These are phyloP conservation scores for Spergularia marina DNA, from an alignment of 148 eudicot species.

Conservation along the genomic window DNA sequence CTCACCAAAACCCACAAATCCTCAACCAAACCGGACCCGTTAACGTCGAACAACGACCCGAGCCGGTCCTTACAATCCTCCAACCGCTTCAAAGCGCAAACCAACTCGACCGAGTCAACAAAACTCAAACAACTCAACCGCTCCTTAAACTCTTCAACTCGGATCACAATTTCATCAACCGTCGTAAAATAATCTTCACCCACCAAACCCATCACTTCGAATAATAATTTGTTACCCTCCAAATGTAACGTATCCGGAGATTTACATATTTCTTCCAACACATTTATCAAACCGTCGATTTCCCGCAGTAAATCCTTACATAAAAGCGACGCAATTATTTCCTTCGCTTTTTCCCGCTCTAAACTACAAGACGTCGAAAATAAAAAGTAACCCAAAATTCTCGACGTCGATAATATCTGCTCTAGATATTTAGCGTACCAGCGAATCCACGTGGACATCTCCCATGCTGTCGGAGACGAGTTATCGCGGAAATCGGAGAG, in stretches of 20 bases:
- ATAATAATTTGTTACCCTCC: slow-evolving; percentile 36
- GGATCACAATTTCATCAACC: slow-evolving; percentile 46
- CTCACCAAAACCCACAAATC: slow-evolving; percentile 49
- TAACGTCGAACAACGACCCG: slow-evolving; percentile 25
- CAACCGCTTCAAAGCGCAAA: slow-evolving; percentile 49
- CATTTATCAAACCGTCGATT: slow-evolving; percentile 40
- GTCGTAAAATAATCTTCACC: slow-evolving; percentile 46
- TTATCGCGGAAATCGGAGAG: slow-evolving; percentile 67
- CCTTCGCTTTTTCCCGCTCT: slow-evolving; percentile 42
- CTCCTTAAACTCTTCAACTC: slow-evolving; percentile 67
- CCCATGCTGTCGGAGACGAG: slow-evolving; percentile 55
- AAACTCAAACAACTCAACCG: slow-evolving; percentile 60
- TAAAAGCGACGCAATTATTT: slow-evolving; percentile 45
- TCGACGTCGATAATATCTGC: slow-evolving; percentile 54
- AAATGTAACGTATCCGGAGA: slow-evolving; percentile 43
- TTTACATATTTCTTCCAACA: slow-evolving; percentile 54
- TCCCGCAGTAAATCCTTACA: slow-evolving; percentile 53
- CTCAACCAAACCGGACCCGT: slow-evolving; percentile 41
- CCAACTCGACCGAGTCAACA: slow-evolving; percentile 73
- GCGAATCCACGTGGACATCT: slow-evolving; percentile 68
- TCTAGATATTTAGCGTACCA: slow-evolving; percentile 73
- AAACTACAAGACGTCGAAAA: slow-evolving; percentile 39
- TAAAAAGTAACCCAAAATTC: slow-evolving; percentile 55
- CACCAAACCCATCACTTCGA: slow-evolving; percentile 42
- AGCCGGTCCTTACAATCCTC: slow-evolving; percentile 54